Conservation (phyloP, 2,329 filamentous ascomycete genomes). For the Falciphora oryzae region DNA sequence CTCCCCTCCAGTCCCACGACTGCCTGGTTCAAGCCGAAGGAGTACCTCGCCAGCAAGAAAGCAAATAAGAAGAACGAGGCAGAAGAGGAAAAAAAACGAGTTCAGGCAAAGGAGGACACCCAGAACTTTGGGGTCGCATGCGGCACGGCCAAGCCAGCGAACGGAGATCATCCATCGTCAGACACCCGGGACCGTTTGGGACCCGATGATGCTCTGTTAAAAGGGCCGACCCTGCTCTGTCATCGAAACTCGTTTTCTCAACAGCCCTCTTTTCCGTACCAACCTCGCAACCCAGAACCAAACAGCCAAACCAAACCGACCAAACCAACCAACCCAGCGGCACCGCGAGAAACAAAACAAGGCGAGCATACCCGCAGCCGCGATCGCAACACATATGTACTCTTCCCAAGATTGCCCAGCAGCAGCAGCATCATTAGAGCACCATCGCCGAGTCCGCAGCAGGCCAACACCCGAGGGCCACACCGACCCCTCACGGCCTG, state of each 20-base stretch:
- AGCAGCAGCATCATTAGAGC: not conserved
- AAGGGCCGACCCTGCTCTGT: conserved; percentile 13
- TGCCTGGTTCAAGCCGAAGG: not conserved
- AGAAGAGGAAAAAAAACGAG: conserved; percentile 3
- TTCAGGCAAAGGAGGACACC: no score
- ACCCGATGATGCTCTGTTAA: conserved; percentile 23
- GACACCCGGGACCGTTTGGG: not conserved
- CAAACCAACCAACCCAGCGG: not conserved
- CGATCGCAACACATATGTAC: conserved; percentile 29
- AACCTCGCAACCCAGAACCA: conserved; percentile 13
- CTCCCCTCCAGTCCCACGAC: not conserved
- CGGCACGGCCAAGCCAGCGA: conserved; percentile 5
- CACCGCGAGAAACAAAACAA: not conserved
- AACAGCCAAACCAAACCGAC: conserved; percentile 17
- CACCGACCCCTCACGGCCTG: not conserved
- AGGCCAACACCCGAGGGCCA: not conserved
- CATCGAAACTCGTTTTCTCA: conserved; percentile 21
- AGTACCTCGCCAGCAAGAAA: not conserved
- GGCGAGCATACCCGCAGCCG: conserved; percentile 2
- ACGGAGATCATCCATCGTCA: conserved; percentile 5
- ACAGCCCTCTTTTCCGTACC: conserved; percentile 14
- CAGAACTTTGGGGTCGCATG: not conserved
- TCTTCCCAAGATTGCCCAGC: conserved; percentile 13
- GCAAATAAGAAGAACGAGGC: conserved; percentile 3
- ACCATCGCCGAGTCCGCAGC: not conserved